phyloP scores from a whole-genome alignment of 2,329 filamentous ascomycete genomes.

The Corniculantispora saksenae region DNA sequence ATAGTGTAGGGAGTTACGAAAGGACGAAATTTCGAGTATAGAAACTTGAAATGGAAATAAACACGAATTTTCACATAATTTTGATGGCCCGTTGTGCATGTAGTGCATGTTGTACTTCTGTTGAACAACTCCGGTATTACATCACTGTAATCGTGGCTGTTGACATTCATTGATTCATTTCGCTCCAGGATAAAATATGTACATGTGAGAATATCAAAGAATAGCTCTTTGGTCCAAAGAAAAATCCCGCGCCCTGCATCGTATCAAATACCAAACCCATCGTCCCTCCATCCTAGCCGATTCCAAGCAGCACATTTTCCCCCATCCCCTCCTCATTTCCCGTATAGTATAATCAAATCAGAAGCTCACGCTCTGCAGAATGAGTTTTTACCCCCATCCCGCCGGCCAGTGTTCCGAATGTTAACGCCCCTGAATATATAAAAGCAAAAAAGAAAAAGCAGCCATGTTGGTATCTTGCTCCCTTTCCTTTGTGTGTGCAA shows the following conservation, averaged over 20 bases:
- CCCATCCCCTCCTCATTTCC: not conserved
- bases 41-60: not conserved
- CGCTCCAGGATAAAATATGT: not conserved
- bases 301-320: not conserved
- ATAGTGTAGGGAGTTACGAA: not conserved
- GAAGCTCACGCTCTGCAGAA: not conserved
- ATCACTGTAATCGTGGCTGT: too few relatives aligned
- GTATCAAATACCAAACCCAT: not conserved
- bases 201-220: not conserved
- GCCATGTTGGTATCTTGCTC: conserved; percentile 8
- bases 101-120: too few relatives aligned
- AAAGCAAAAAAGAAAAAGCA: not conserved
- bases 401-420: not conserved
- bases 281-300: not conserved
- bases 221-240: not conserved
- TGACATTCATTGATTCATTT: not conserved
- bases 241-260: not conserved
- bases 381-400: not conserved
- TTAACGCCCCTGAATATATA: not conserved
- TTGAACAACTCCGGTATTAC: too few relatives aligned
- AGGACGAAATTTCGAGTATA: not conserved
- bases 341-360: not conserved
- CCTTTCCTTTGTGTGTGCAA: not conserved
- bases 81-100: too few relatives aligned
- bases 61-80: not conserved